Evolutionary conservation across 257 asterid genomes (phyloP), one percentile per base, ranked within the genome.

Genomic region (Capsicum chinense): DNA sequence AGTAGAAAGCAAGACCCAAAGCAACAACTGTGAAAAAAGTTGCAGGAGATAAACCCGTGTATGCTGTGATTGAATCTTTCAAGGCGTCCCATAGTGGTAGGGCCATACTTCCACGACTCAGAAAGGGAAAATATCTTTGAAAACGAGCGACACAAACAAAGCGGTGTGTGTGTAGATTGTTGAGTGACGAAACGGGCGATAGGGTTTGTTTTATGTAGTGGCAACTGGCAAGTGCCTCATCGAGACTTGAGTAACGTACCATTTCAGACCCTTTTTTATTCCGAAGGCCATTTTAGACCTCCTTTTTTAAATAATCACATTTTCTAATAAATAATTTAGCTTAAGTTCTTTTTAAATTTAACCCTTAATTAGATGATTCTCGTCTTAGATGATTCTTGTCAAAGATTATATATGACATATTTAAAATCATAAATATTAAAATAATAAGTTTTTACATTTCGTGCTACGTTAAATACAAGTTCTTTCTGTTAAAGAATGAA

Each of bases 41-140:
- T 7, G 87, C 68, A 14, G 87, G 85, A 69, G 85, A 81, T 59
- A 85, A 83, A 70, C 85, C 82, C 47, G 87, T 81, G 83, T 59
- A 85, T 48, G 81, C 48, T 44, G 81, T 21, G 66, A 85, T 85
- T 69, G 87, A 81, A 44, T 85, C 85, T 79, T 84, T 84, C n/a
- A 67, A n/a, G 17, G 80, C 59, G 39, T 84, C 84, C 84, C 84
- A 84, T 13, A 68, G 42, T 69, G 80, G 81, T 54, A 85, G 82
- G 74, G 71, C 85, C 85, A 85, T 85, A n/a, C 52, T 56, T 85
- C 39, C 56, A 35, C 9, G 78, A 54, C 9, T 48, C 39, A 48
- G 50, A 73, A 42, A 54, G 76, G 67, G 67, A 48, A 76, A 76
- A 52, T 74, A 52, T 74, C 3, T 48, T 15, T 39, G 14, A 33